These are phyloP conservation scores for Penicillium lagena DNA, from an alignment of 495 filamentous ascomycete genomes.

Conservation along the genomic window DNA sequence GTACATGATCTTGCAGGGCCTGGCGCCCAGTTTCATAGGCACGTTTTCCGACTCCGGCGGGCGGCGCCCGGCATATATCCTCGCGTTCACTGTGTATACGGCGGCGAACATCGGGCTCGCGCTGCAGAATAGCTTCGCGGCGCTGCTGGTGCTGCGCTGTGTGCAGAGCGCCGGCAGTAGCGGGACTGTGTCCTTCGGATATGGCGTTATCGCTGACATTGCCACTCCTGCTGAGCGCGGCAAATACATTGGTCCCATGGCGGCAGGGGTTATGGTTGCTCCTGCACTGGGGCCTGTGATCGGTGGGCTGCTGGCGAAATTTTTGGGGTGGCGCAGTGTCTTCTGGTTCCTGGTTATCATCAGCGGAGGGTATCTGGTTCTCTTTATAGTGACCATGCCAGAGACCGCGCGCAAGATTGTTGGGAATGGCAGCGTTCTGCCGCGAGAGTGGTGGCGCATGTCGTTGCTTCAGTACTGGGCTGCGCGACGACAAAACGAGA, in stretches of 20 bases:
- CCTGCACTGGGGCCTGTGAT: conserved; percentile 34
- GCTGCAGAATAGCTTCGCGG: conserved; percentile 51
- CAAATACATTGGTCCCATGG: conserved; percentile 46
- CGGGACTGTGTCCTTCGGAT: conserved; percentile 48
- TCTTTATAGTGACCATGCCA: conserved; percentile 50
- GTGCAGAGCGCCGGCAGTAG: conserved; percentile 55
- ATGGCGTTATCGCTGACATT: conserved; percentile 58
- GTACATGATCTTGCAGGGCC: conserved; percentile 58
- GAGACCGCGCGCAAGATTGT: conserved; percentile 69
- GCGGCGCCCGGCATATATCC: conserved; percentile 52
- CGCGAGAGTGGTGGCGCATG: conserved; percentile 25
- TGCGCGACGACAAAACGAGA: conserved; percentile 3
- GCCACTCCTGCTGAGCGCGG: conserved; percentile 52
- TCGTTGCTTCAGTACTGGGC: conserved; percentile 30
- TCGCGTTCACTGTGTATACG: conserved; percentile 52
- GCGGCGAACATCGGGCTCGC: conserved; percentile 60
- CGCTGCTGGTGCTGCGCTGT: conserved; percentile 55
- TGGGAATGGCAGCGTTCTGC: conserved; percentile 49
- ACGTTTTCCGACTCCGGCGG: conserved; percentile 55
- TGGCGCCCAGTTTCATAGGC: conserved; percentile 53
- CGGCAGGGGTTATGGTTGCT: conserved; percentile 17
- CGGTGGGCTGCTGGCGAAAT: conserved; percentile 30
- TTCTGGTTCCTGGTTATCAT: conserved; percentile 41
- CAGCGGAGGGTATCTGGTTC: conserved; percentile 18
- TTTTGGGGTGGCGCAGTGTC: conserved; percentile 32